A percentile compares a stretch with the other conserved stretches of the same genome.
These are phyloP conservation scores for Fusarium incarnatum DNA, from an alignment of 2,329 filamentous ascomycete genomes.

Conservation along the genomic window DNA sequence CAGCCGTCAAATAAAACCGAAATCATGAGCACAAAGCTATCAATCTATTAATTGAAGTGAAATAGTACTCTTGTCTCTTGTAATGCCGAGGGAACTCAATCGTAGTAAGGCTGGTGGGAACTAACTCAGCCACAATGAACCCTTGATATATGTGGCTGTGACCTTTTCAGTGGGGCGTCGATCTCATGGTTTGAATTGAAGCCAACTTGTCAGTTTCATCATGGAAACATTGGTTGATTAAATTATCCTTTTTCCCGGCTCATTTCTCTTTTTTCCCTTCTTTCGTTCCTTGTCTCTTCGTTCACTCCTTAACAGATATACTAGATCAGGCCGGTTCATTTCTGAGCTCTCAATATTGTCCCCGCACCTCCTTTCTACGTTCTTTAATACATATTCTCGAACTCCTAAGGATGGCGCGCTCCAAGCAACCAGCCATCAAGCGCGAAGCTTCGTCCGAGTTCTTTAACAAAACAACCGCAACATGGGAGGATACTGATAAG, in stretches of 20 bases:
- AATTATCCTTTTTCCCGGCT: constrained; percentile 20
- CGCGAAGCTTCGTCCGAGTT: constrained; percentile 76
- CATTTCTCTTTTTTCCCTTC: constrained; percentile 27
- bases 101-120: constrained; percentile 8
- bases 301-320: constrained; percentile 20
- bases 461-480: constrained; percentile 61
- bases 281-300: constrained; percentile 21
- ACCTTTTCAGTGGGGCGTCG: constrained; percentile 24
- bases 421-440: constrained; percentile 75
- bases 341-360: background rate
- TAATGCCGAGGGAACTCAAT: background rate
- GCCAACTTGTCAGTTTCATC: constrained; percentile 47
- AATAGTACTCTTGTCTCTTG: background rate
- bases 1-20: constrained; percentile 42
- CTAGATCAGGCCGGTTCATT: background rate
- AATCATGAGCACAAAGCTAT: constrained; percentile 34
- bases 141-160: constrained; percentile 33
- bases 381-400: background rate
- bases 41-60: background rate
- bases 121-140: constrained; percentile 10
- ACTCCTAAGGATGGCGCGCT: constrained; percentile 70
- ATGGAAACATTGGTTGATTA: constrained; percentile 39
- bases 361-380: background rate
- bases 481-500: constrained; percentile 51
- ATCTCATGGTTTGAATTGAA: constrained; percentile 41